Base-by-base conservation (phyloP, 495 filamentous ascomycete genomes). In the Hypomontagnella monticulosa region DNA sequence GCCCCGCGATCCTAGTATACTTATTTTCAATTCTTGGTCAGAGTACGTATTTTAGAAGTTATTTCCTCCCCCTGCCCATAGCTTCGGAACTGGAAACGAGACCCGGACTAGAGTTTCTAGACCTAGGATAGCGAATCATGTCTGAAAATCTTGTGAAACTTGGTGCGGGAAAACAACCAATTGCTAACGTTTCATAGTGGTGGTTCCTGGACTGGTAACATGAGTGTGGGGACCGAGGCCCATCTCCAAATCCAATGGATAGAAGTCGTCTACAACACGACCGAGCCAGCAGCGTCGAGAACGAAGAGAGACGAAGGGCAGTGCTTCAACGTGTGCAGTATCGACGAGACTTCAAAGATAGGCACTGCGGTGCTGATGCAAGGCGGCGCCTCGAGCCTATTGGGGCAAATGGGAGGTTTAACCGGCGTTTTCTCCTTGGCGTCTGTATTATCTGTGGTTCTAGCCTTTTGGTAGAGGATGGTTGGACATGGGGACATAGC, bases 21-120 rank as follows among this genome's bases (percentile, higher is more conserved):
- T 93, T 16, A 83, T 89, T 4, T 69, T 93, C 37, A 93, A 93
- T 60, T 82, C 91, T 33, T 93, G 91, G 91, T 89, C 87, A 70
- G 86, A 93, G 66, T 69, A 63, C 15, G 66, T 63, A 19, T 57
- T 53, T 55, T 14, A 4, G 51, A 9, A 6, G 15, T 11, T 16
- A 48, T 12, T 52, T 16, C 32, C 15, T 14, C 48, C 19, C 14
- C 30, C 14, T 12, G 1, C n/a, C 9, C 11, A 12, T 40, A 14
- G 27, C 15, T 36, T n/a, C 9, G 19, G 10, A 47, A 20, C 44
- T 10, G 15, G 9, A n/a, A n/a, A n/a, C n/a, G n/a, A n/a, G n/a
- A n/a, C n/a, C 36, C 36, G 36, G 36, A 2, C 23, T 27, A 6
- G 23, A 6, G 23, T 27, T 6, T 6, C 23, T 6, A 27, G 23